Evolutionary conservation across 139 green algal genomes (phyloP).

Genomic region (Tetradesmus obliquus): DNA sequence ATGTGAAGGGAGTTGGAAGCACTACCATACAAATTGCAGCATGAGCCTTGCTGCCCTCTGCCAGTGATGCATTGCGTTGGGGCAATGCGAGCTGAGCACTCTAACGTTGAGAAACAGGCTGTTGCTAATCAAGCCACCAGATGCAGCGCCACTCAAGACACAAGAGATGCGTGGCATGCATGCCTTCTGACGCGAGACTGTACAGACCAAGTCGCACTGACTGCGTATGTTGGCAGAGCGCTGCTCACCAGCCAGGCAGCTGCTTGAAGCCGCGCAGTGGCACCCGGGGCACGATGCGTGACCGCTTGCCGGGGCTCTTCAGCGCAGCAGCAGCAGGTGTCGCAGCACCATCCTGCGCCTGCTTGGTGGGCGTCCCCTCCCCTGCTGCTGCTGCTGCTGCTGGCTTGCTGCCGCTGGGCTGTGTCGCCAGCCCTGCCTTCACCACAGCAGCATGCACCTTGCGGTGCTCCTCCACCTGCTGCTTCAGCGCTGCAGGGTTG

Average conservation of each 20-base stretch:
- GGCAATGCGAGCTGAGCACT: too few species aligned
- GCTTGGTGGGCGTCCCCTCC: background rate
- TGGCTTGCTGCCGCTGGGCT: background rate
- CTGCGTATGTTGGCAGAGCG: too few species aligned
- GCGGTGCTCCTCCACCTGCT: slow-evolving; percentile 16
- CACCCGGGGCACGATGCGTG: background rate
- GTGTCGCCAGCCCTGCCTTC: background rate
- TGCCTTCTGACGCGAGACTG: too few species aligned
- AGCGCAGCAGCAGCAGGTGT: background rate
- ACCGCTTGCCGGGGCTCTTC: background rate
- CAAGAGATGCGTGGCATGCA: too few species aligned
- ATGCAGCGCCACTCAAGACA: too few species aligned
- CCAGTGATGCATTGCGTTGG: too few species aligned
- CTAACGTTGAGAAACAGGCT: too few species aligned
- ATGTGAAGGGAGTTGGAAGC: background rate
- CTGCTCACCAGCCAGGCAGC: slow-evolving; percentile 37
- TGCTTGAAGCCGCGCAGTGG: background rate
- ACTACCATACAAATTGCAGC: background rate
- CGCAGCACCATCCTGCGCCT: background rate
- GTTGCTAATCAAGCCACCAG: too few species aligned
- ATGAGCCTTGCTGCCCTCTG: background rate
- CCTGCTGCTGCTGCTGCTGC: slow-evolving; percentile 26
- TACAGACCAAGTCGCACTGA: too few species aligned
- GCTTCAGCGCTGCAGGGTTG: background rate
- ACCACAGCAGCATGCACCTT: slow-evolving; percentile 9